These are phyloP conservation scores for Fimicolochytrium jonesii DNA, from an alignment of 192 early-diverging fungal genomes.

Conservation along the genomic window DNA sequence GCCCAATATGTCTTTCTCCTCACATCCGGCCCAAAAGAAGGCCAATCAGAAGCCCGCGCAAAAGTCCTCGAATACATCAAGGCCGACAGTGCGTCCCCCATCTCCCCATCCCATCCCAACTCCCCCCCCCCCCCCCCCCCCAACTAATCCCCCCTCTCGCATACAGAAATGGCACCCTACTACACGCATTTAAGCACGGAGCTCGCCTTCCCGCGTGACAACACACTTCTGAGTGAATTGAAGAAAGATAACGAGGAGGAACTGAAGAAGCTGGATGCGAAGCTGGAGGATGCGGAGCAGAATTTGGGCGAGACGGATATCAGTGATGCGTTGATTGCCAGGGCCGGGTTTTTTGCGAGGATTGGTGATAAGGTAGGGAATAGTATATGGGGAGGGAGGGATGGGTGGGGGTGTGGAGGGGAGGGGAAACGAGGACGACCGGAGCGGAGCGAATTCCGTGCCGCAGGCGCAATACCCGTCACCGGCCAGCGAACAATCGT, in stretches of 20 bases:
- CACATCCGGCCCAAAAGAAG: slow-evolving; percentile 66
- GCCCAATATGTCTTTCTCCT: slow-evolving; percentile 79
- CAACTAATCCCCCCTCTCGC: no score
- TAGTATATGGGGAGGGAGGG: no score
- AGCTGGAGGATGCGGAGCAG: slow-evolving; percentile 82
- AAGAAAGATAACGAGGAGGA: slow-evolving; percentile 70
- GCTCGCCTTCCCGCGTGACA: slow-evolving; percentile 57
- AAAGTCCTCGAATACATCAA: slow-evolving; percentile 71
- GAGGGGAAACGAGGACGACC: no score
- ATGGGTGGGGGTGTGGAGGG: no score
- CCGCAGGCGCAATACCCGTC: no score
- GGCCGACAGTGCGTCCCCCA: slow-evolving; percentile 68
- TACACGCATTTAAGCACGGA: slow-evolving; percentile 62
- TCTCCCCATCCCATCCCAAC: neutral
- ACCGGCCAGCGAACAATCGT: no score
- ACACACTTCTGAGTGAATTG: slow-evolving; percentile 46
- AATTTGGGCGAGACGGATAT: slow-evolving; percentile 92
- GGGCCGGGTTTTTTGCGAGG: slow-evolving; percentile 84
- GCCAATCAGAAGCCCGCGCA: slow-evolving; percentile 62
- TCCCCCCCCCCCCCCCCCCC: no score
- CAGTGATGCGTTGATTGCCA: slow-evolving; percentile 78
- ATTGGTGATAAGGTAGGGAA: slow-evolving; percentile 87
- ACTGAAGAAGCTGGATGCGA: slow-evolving; percentile 75
- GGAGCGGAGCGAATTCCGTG: no score
- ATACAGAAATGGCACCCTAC: slow-evolving; percentile 83